Percentiles rank a stretch among this genome's conserved stretches.
Evolutionary conservation across 2,329 filamentous ascomycete species (phyloP).

Genomic region (Microdochium paspali): DNA sequence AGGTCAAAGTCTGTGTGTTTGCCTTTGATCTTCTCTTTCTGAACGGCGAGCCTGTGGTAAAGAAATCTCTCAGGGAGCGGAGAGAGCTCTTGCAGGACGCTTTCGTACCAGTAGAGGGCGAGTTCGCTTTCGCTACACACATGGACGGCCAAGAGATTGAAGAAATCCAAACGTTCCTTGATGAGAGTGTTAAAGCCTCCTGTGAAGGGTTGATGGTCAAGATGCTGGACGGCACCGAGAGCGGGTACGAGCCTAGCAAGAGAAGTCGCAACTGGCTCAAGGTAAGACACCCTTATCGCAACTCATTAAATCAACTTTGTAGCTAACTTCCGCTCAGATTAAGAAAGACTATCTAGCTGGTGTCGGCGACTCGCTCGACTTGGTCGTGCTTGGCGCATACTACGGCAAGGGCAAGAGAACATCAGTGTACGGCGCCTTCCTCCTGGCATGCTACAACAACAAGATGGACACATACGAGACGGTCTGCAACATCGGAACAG

Average conservation of each 20-base stretch:
- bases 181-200: constrained; percentile 90
- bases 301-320: no score
- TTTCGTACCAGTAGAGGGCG: constrained; percentile 73
- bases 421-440: constrained; percentile 89
- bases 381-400: constrained; percentile 93
- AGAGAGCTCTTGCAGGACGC: constrained; percentile 64
- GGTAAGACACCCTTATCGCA: constrained; percentile 35
- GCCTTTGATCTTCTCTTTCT: constrained; percentile 92
- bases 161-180: constrained; percentile 84
- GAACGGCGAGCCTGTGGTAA: constrained; percentile 83
- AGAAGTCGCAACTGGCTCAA: constrained; percentile 98
- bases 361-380: constrained; percentile 89
- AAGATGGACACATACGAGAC: constrained; percentile 79
- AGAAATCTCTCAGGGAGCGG: constrained; percentile 76
- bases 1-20: constrained; percentile 94
- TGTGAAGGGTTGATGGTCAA: constrained; percentile 99
- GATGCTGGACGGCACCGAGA: constrained; percentile 91
- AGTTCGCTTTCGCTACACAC: constrained; percentile 82
- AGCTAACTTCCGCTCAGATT: constrained; percentile 43
- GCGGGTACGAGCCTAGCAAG: constrained; percentile 91
- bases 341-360: constrained; percentile 97
- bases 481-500: constrained; percentile 96
- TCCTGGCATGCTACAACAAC: constrained; percentile 88
- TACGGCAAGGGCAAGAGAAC: constrained; percentile 92
- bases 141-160: constrained; percentile 86